Conservation (phyloP, 208 protist genomes). For the Trypanosoma brucei region DNA sequence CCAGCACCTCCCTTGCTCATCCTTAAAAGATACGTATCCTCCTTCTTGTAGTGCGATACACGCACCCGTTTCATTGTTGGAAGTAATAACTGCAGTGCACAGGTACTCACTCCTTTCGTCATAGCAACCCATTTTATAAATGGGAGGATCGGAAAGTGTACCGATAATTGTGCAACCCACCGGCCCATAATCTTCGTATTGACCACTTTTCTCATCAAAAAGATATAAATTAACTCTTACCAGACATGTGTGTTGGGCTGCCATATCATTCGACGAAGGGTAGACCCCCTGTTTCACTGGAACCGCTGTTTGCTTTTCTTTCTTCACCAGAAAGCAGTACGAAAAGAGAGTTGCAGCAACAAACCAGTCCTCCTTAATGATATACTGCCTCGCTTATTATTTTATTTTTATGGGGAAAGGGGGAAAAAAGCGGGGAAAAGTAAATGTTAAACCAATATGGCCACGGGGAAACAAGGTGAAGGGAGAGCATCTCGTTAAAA, state of each 20-base stretch:
- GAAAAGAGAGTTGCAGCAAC: too few species aligned
- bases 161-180: conserved; percentile 62
- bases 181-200: conserved; percentile 53
- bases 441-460: too few species aligned
- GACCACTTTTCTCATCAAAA: conserved; percentile 29
- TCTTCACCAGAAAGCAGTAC: too few species aligned
- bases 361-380: too few species aligned
- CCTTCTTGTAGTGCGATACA: conserved; percentile 46
- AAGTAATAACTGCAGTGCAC: conserved; percentile 53
- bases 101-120: conserved; percentile 61
- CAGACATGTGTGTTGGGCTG: conserved; percentile 43
- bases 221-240: conserved; percentile 44
- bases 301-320: too few species aligned
- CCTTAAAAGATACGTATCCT: conserved; percentile 63
- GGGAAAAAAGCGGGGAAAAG: too few species aligned
- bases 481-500: too few species aligned
- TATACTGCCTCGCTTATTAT: too few species aligned
- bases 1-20: conserved; percentile 58
- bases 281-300: too few species aligned
- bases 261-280: conserved; percentile 7
- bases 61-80: conserved; percentile 64
- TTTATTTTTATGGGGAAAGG: too few species aligned
- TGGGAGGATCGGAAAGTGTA: conserved; percentile 24
- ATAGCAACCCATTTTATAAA: conserved; percentile 78
- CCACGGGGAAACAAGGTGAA: too few species aligned